Evolutionary conservation across 2,329 filamentous ascomycete genomes (phyloP).

Genomic region (Colletotrichum costaricense): DNA sequence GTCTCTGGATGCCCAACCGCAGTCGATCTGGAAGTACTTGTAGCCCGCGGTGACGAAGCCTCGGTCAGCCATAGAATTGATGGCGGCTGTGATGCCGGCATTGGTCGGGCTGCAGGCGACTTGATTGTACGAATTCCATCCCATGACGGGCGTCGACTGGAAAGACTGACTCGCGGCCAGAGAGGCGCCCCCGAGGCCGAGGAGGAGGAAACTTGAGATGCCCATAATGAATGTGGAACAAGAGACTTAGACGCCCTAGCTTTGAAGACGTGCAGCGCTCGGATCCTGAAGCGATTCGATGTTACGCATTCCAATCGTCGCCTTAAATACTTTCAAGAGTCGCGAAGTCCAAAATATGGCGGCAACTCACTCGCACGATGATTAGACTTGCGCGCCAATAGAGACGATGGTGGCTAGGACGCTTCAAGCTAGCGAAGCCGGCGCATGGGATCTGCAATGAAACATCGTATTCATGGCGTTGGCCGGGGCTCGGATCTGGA

Average conservation of each 20-base stretch:
- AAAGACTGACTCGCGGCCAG: not conserved
- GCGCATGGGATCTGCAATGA: conserved; percentile 7
- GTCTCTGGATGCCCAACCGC: not conserved
- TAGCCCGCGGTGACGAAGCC: not conserved
- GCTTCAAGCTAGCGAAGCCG: not conserved
- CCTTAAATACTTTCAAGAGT: not conserved
- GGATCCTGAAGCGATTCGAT: not conserved
- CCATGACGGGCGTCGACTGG: not conserved
- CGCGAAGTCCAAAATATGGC: not conserved
- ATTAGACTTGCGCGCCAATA: not conserved
- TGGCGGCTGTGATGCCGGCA: not conserved
- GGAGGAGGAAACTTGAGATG: not conserved
- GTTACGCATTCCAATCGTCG: not conserved
- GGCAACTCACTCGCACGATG: not conserved
- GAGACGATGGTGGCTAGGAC: not conserved
- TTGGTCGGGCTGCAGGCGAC: not conserved
- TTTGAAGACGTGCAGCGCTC: not conserved
- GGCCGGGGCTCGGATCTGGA: not conserved
- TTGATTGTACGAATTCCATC: not conserved
- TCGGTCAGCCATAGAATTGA: not conserved
- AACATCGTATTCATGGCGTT: not conserved
- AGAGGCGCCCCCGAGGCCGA: not conserved
- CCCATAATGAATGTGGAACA: not conserved
- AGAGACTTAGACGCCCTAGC: not conserved
- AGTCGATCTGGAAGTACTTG: not conserved